phyloP scores from a whole-genome alignment of 805 yeast genomes.

The Tetrapisispora iriomotensis region DNA sequence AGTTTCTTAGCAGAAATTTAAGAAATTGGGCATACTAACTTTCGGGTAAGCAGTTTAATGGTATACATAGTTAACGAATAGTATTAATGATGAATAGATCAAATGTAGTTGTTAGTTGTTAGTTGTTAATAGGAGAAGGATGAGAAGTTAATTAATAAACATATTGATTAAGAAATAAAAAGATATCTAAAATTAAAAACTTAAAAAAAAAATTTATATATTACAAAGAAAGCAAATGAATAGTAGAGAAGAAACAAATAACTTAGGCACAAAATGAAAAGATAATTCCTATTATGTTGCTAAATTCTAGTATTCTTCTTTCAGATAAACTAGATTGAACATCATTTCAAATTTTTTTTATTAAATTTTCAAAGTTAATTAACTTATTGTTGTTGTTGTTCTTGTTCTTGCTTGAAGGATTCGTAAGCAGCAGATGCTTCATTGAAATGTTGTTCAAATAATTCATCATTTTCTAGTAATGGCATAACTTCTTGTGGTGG shows the following conservation, averaged over 20 bases:
- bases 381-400: slow-evolving; percentile 16
- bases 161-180: slow-evolving; percentile 5
- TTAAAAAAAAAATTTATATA: background rate
- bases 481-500: slow-evolving; percentile 84
- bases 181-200: slow-evolving; percentile 4
- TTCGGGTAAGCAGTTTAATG: too few relatives aligned
- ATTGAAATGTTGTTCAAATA: slow-evolving; percentile 81
- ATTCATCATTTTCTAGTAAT: slow-evolving; percentile 80
- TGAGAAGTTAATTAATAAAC: slow-evolving; percentile 4
- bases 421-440: slow-evolving; percentile 94
- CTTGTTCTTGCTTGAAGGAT: slow-evolving; percentile 60
- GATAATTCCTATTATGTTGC: background rate
- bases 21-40: too few relatives aligned
- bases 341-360: background rate
- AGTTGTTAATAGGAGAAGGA: too few relatives aligned
- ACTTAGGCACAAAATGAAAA: background rate
- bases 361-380: background rate
- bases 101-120: too few relatives aligned
- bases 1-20: too few relatives aligned
- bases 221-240: background rate
- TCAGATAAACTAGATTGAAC: background rate
- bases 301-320: background rate
- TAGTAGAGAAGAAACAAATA: background rate
- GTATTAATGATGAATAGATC: too few relatives aligned
- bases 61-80: too few relatives aligned